A percentile compares a stretch with the other conserved stretches of the same genome.
phyloP scores from a whole-genome alignment of 2,329 filamentous ascomycete species.

The Coniochaeta ligniaria region DNA sequence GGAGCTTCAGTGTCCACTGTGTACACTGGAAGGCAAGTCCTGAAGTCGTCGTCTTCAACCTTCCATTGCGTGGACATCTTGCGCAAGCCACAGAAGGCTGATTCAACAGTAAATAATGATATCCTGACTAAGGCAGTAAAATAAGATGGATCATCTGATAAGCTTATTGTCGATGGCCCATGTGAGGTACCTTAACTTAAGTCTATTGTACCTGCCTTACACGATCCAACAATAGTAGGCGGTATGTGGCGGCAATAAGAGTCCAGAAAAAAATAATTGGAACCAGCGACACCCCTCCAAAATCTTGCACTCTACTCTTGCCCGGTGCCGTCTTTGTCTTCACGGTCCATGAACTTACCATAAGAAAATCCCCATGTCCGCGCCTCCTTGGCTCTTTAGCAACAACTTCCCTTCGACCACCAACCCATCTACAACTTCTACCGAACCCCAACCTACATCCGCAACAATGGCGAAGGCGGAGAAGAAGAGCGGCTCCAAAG shows the following conservation, averaged over 20 bases:
- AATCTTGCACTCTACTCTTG: neutral
- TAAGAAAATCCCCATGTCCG: slow-evolving; percentile 6
- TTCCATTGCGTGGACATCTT: neutral
- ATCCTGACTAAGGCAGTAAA: too few species aligned
- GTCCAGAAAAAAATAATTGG: slow-evolving; percentile 1
- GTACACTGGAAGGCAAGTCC: too few species aligned
- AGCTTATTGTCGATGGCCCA: too few species aligned
- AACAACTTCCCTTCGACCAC: slow-evolving; percentile 7
- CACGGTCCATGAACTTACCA: neutral
- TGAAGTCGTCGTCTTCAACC: neutral
- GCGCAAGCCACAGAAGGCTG: neutral
- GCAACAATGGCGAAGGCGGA: slow-evolving; percentile 3
- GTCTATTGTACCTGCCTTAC: too few species aligned
- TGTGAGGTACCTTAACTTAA: neutral
- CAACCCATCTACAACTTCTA: slow-evolving; percentile 1
- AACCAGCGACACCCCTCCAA: neutral
- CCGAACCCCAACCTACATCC: neutral
- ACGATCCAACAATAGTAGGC: neutral
- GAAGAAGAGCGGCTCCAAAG: neutral
- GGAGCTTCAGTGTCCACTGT: too few species aligned
- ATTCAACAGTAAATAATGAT: neutral
- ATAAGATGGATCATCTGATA: too few species aligned
- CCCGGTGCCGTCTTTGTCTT: neutral
- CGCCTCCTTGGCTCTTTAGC: slow-evolving; percentile 13
- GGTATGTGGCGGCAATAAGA: neutral